Percentiles rank a stretch among this genome's conserved stretches.
phyloP scores from a whole-genome alignment of 805 yeast genomes.

The Starmerella apis region DNA sequence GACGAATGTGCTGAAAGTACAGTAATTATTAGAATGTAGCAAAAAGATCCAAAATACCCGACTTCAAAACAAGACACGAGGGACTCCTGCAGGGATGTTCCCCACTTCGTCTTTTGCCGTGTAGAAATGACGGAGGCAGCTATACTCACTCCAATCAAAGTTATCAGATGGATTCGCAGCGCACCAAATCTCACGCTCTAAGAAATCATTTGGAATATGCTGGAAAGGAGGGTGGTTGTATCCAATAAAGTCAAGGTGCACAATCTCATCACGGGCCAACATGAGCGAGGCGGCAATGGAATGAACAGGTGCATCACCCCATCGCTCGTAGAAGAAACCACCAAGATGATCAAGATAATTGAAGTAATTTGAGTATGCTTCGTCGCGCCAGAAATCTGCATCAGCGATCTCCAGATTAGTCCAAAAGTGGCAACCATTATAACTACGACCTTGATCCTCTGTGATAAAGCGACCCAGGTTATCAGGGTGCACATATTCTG shows the following conservation, averaged over 20 bases:
- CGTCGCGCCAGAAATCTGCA: constrained; percentile 61
- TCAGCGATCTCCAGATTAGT: constrained; percentile 88
- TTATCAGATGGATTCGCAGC: constrained; percentile 36
- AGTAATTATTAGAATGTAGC: too few species aligned
- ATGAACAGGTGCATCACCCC: constrained; percentile 98
- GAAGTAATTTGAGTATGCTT: constrained; percentile 59
- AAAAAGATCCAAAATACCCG: too few species aligned
- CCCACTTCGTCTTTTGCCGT: constrained; percentile 26
- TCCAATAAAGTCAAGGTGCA: constrained; percentile 89
- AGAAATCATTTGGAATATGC: constrained; percentile 56
- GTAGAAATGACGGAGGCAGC: constrained; percentile 31
- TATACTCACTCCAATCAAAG: constrained; percentile 32
- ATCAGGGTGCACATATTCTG: constrained; percentile 47
- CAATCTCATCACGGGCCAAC: constrained; percentile 58
- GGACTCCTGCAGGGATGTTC: constrained; percentile 20
- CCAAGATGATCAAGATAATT: constrained; percentile 57
- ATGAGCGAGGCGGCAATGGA: constrained; percentile 76
- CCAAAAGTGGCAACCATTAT: constrained; percentile 84
- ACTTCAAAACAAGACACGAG: constrained; percentile 12
- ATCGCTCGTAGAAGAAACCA: constrained; percentile 83
- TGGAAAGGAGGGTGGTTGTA: constrained; percentile 58
- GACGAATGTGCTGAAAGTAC: too few species aligned
- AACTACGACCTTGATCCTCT: constrained; percentile 59
- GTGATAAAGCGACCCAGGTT: constrained; percentile 61
- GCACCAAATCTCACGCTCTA: constrained; percentile 42